Conservation (phyloP, 177 flowering plant species). For the Vitis hybrid region DNA sequence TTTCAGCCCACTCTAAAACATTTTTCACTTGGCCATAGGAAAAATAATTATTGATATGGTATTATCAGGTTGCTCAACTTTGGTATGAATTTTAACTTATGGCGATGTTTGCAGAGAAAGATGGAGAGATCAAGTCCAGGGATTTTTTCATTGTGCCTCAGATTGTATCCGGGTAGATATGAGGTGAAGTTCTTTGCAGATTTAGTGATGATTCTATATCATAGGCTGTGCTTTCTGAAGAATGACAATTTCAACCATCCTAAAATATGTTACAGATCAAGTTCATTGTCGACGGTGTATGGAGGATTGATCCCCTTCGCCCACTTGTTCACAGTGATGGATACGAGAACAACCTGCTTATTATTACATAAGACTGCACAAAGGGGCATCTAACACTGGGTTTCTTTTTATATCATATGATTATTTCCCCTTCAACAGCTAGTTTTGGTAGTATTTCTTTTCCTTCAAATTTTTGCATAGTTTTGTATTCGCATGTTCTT, state of each 20-base stretch:
- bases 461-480: too few species aligned
- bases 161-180: slow-evolving; percentile 86
- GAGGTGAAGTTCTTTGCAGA: slow-evolving; percentile 51
- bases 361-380: slow-evolving; percentile 25
- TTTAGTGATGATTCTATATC: background rate
- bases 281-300: slow-evolving; percentile 85
- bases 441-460: too few species aligned
- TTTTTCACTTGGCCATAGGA: too few species aligned
- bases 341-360: slow-evolving; percentile 71
- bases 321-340: slow-evolving; percentile 64
- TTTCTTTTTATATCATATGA: too few species aligned
- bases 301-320: slow-evolving; percentile 86
- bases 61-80: too few species aligned
- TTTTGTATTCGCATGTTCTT: too few species aligned
- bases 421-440: too few species aligned
- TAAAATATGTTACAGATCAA: slow-evolving; percentile 59
- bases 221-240: background rate
- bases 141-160: slow-evolving; percentile 60
- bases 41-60: too few species aligned
- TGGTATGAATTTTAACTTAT: too few species aligned
- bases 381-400: background rate
- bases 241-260: background rate
- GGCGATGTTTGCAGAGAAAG: slow-evolving; percentile 54
- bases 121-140: slow-evolving; percentile 76
- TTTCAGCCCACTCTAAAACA: too few species aligned